A percentile compares a stretch with the other conserved stretches of the same genome.
Evolutionary conservation across 352 stramenopile genomes (phyloP).

Genomic region (Blastocystis sp.): DNA sequence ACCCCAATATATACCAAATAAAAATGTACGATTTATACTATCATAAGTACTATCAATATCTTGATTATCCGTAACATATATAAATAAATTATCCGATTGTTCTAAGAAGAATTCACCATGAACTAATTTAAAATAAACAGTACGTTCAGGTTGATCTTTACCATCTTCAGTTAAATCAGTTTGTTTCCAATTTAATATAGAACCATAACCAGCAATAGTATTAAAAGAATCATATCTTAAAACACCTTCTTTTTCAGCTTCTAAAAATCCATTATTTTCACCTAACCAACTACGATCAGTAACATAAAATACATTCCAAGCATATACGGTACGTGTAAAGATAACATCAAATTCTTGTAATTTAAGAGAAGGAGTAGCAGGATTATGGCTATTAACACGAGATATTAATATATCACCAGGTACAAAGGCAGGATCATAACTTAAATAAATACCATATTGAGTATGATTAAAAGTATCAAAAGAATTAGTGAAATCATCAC

Average conservation of each 20-base stretch:
- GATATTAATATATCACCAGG: conserved; percentile 25
- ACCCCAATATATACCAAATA: conserved; percentile 31
- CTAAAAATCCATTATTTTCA: conserved; percentile 11
- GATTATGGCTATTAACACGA: conserved; percentile 29
- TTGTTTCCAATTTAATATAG: conserved; percentile 17
- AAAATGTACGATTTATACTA: neutral
- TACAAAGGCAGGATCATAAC: conserved; percentile 21
- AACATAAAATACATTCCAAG: conserved; percentile 26
- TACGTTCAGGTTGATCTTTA: neutral
- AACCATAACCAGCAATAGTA: conserved; percentile 5
- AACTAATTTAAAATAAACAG: conserved; percentile 16
- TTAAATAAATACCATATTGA: no score
- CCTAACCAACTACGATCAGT: conserved; percentile 19
- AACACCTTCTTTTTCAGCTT: conserved; percentile 17
- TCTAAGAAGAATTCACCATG: conserved; percentile 34
- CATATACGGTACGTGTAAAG: conserved; percentile 18
- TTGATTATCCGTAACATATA: conserved; percentile 9
- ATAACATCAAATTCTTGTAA: conserved; percentile 36
- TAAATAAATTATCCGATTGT: conserved; percentile 31
- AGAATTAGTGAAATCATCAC: no score
- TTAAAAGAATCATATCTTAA: conserved; percentile 26
- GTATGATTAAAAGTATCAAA: no score
- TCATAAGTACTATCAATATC: conserved; percentile 2
- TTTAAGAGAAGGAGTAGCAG: no score
- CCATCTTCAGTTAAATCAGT: conserved; percentile 3